These are phyloP conservation scores for Cardiospermum halicacabum DNA, from an alignment of 345 rosid species.

Conservation along the genomic window DNA sequence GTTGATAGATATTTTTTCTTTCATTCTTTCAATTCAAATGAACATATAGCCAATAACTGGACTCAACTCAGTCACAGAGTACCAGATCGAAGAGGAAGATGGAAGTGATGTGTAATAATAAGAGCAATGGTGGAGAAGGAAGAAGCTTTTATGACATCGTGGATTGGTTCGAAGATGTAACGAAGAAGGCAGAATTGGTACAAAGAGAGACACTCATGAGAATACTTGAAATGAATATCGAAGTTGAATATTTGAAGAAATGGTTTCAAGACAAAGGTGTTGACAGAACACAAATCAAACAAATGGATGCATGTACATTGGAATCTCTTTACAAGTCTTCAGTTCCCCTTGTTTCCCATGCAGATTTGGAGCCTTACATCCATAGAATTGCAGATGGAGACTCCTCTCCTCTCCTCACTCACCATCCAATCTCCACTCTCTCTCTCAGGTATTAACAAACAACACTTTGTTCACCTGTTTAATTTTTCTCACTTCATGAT, in stretches of 20 bases:
- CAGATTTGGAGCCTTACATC: conserved; percentile 77
- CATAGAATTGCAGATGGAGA: conserved; percentile 88
- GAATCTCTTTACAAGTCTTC: conserved; percentile 62
- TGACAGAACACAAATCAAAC: conserved; percentile 27
- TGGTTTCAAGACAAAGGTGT: conserved; percentile 54
- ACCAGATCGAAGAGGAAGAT: too few species aligned
- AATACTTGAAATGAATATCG: conserved; percentile 58
- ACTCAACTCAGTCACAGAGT: too few species aligned
- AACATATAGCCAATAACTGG: too few species aligned
- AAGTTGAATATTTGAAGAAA: conserved; percentile 61
- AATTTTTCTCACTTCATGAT: background rate
- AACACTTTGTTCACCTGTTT: too few species aligned
- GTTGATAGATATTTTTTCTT: too few species aligned
- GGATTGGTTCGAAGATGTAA: conserved; percentile 55
- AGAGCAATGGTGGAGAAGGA: background rate
- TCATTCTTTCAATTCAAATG: too few species aligned
- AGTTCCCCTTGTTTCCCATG: conserved; percentile 82
- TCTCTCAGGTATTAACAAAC: conserved; percentile 96
- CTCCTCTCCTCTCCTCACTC: conserved; percentile 64
- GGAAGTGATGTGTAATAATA: background rate
- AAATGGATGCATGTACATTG: conserved; percentile 51
- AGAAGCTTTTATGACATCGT: conserved; percentile 40
- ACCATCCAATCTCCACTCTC: conserved; percentile 56
- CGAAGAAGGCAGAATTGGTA: conserved; percentile 44
- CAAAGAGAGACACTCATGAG: conserved; percentile 68